Base-by-base conservation (phyloP, 2,329 filamentous ascomycete species). In the Fusarium ambrosium region DNA sequence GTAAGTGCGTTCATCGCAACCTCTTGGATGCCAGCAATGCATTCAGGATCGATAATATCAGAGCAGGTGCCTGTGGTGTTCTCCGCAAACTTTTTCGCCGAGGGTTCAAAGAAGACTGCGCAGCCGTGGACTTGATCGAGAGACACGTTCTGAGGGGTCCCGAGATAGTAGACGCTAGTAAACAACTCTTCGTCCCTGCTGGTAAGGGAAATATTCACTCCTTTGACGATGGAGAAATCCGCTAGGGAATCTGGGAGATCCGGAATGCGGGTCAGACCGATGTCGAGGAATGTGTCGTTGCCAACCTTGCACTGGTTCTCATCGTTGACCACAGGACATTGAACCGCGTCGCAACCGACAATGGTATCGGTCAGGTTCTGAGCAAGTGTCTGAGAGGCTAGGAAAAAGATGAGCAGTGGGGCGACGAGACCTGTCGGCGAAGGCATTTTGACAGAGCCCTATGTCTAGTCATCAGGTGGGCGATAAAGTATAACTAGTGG, bases 191-290 rank as follows among this genome's bases (percentile, higher is more conserved):
- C 29, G 16, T 37, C 32, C 43, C 22, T 45, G n/a, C 10, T 34
- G 20, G 41, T 11, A 29, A 5, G 9, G 24, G 60, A 39, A 29
- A 62, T 36, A 18, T 51, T 62, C 16, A 62, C 24, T 20, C 41
- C 60, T 32, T 62, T 51, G 9, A 62, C 29, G 16, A 62, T 62
- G 43, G 60, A 62, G 20, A 62, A 62, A 34, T 27, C 39, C 39
- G 37, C n/a, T 14, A 62, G 32, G 18, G 29, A n/a, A 20, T 37
- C 29, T 14, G 60, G 60, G n/a, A 62, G 43, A 37, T 51, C 60
- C 29, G 60, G 60, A 18, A 62, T 62, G 16, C 60, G 60, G 41
- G 60, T 62, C 43, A 62, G 60, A 4, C 60, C 60, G 29, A 62
- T 39, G 22, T 51, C 24, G 11, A 29, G 18, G 60, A 51, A 62